Base-by-base conservation (phyloP, 306 rosid species). In the Dicorynia guianensis region DNA sequence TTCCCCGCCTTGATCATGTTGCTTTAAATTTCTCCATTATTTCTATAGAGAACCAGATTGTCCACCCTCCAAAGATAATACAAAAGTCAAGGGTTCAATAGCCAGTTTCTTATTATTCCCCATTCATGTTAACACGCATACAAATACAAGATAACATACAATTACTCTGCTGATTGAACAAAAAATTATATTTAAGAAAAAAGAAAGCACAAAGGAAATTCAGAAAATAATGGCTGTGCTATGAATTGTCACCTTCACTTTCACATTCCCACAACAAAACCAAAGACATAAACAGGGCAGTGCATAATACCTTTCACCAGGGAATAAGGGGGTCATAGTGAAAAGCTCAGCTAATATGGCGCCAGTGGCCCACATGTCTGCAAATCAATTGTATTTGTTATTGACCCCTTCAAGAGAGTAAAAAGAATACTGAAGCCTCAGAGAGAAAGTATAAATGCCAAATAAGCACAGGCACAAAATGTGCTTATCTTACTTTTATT, bases 311-410 rank as follows among this genome's bases (percentile, higher is more conserved):
- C 97, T 92, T 88, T 88, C 95, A 76, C 97, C 97, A 35, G 97
- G 97, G 82, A 89, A 89, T 75, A 89, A 48, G 18, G 97, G 97
- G 82, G 89, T 84, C 81, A 88, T 67, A 79, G 90, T 89, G 84
- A 86, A 92, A 81, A 92, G 97, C 86, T 92, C 97, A 67, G 96
- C 93, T 53, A 92, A 79, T 81, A 92, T 86, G 80, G 95, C 93
- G 5, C 97, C 97, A 76, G 86, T 87, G 5, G 97, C 97, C 97
- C 97, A 92, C 97, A 92, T 92, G 79, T 92, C 97, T 92, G 93
- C 71, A 75, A 64, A 67, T 38, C 50, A 71, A 49, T 53, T 75
- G 12, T 33, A 42, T 67, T 71, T 63, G 19, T 85, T 77, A 87
- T 44, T 81, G 74, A 84, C 48, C 67, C 33, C 52, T 73, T 33